Evolutionary conservation across 345 rosid species (phyloP).

Genomic region (Kandelia obovata): DNA sequence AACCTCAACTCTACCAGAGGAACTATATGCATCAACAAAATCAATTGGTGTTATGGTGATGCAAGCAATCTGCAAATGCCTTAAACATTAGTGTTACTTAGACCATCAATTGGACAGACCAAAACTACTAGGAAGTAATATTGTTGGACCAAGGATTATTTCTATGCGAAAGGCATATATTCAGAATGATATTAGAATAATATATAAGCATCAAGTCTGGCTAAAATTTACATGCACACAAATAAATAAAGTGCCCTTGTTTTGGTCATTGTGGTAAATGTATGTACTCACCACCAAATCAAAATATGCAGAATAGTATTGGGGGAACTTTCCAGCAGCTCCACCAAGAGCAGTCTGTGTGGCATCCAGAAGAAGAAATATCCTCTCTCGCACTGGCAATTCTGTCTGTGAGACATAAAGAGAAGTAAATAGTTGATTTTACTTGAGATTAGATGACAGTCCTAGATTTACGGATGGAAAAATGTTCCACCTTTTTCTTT

Average conservation of each 20-base stretch:
- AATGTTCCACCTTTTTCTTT: conserved; percentile 70
- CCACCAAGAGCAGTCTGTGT: conserved; percentile 95
- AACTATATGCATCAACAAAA: no score
- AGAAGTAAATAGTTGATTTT: conserved; percentile 12
- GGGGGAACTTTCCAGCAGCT: conserved; percentile 82
- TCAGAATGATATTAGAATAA: not conserved
- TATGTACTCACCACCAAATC: conserved; percentile 81
- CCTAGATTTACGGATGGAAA: not conserved
- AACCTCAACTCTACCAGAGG: no score
- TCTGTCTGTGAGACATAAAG: conserved; percentile 53
- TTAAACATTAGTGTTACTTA: no score
- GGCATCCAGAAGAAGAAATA: conserved; percentile 94
- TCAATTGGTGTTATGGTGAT: no score
- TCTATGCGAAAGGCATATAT: no score
- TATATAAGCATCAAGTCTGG: not conserved
- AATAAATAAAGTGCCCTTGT: no score
- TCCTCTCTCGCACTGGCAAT: conserved; percentile 76
- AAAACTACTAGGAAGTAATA: no score
- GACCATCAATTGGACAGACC: no score
- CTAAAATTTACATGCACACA: not conserved
- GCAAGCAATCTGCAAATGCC: no score
- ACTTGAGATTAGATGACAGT: conserved; percentile 15
- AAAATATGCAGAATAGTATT: conserved; percentile 73
- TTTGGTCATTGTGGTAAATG: not conserved
- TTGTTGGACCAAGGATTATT: no score